phyloP scores from a whole-genome alignment of 495 filamentous ascomycete species.

The Viridothelium virens region DNA sequence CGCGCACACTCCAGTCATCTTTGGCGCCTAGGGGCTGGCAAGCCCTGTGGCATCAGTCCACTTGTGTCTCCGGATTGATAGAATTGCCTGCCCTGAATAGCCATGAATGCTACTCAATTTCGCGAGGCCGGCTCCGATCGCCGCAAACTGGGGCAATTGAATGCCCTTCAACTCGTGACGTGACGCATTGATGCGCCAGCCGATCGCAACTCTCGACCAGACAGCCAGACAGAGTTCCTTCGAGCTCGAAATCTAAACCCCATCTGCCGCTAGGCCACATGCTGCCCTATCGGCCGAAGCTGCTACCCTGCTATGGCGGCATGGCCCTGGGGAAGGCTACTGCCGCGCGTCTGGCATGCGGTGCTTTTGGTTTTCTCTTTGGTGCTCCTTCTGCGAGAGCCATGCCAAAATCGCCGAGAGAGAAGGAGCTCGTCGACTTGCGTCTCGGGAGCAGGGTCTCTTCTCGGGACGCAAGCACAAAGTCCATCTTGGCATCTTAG shows the following conservation, averaged over 20 bases:
- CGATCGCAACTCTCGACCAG: background rate
- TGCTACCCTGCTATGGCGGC: background rate
- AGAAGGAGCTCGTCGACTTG: background rate
- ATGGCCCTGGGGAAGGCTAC: background rate
- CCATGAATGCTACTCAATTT: background rate
- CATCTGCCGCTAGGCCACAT: background rate
- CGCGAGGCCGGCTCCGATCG: background rate
- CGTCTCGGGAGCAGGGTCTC: constrained; percentile 1
- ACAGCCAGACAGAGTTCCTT: background rate
- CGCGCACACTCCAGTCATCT: background rate
- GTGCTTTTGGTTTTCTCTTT: background rate
- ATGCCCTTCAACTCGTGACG: background rate
- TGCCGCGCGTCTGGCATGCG: constrained; percentile 7
- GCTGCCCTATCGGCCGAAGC: background rate
- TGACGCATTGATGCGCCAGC: background rate
- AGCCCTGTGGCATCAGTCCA: constrained; percentile 1
- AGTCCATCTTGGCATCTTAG: background rate
- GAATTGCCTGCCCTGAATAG: background rate
- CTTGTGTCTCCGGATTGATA: constrained; percentile 1
- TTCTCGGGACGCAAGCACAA: background rate
- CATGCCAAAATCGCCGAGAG: background rate
- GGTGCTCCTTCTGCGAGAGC: background rate
- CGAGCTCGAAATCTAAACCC: background rate
- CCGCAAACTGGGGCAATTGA: background rate
- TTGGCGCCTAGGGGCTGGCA: background rate